Percentiles rank a stretch among this genome's conserved stretches.
phyloP scores from a whole-genome alignment of 2,329 filamentous ascomycete species.

The Aureobasidium sp. region DNA sequence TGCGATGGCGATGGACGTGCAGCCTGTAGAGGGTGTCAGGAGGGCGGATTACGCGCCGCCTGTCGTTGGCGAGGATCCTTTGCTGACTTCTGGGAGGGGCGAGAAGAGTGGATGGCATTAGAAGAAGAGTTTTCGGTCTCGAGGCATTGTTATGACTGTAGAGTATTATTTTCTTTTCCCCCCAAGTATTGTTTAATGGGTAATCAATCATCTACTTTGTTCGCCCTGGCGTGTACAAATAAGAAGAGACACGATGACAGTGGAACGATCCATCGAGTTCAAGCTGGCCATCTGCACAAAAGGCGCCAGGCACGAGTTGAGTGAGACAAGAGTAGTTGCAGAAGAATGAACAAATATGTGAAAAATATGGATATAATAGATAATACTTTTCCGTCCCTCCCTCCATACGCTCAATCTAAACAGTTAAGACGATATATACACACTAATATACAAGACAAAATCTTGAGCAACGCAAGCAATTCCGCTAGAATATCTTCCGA shows the following conservation, averaged over 20 bases:
- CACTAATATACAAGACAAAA: background rate
- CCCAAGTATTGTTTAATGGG: no score
- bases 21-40: slow-evolving; percentile 64
- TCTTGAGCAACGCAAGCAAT: background rate
- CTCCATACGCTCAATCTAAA: background rate
- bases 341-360: background rate
- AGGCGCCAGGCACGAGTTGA: no score
- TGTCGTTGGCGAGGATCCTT: slow-evolving; percentile 25
- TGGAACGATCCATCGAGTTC: no score
- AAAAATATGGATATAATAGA: no score
- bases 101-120: slow-evolving; percentile 28
- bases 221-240: no score
- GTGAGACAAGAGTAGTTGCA: no score
- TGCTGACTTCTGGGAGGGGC: slow-evolving; percentile 22
- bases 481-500: background rate
- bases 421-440: slow-evolving; percentile 1
- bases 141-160: background rate
- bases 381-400: background rate
- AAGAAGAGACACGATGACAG: no score
- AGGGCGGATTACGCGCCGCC: slow-evolving; percentile 52
- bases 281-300: no score
- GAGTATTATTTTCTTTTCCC: no score
- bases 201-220: no score
- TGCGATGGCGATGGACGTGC: slow-evolving; percentile 72
- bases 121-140: no score